Base-by-base conservation (phyloP, 306 rosid genomes). In the Lablab purpureus region DNA sequence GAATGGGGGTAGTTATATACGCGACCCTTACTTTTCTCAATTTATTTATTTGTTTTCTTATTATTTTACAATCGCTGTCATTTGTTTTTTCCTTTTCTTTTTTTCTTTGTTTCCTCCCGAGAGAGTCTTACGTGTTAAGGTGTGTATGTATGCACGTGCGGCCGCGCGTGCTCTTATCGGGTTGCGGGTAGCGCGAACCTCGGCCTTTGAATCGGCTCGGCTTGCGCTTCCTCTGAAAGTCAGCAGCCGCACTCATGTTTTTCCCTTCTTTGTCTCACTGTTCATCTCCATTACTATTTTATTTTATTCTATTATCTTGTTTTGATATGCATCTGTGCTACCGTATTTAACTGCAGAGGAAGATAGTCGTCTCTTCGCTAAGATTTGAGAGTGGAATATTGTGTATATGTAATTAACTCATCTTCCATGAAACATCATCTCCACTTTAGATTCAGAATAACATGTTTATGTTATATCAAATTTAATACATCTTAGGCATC, bases 131-230 rank as follows among this genome's bases (percentile, higher is more conserved):
- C 80, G 59, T 80, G 67, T 69, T 32, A 77, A 64, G 85, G 71
- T 6, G 41, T 36, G 64, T 68, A 76, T 62, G 58, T 23, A 55
- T 82, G 94, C 91, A 88, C 94, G 94, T 91, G 97, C 89, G 84
- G 30, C 15, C 73, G 80, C 77, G 90, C 88, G 88, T 84, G 87
- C 66, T 73, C 64, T 75, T 71, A 67, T 90, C 37, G 89, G 88
- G 50, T 84, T 67, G 80, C 77, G 86, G 79, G 88, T 66, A 81
- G 87, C 92, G 89, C 77, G 28, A 85, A 82, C 84, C 74, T 82
- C 87, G 91, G 87, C 91, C 88, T 76, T 58, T 80, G 12, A 49
- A 75, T 81, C 88, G 90, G 97, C 94, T 91, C 84, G 82, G 86
- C 87, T 86, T 73, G 70, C 86, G 87, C 90, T 82, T 71, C 7